A percentile compares a stretch with the other conserved stretches of the same genome.
These are phyloP conservation scores for Coemansia linderi DNA, from an alignment of 371 early-diverging fungal species.

Conservation along the genomic window DNA sequence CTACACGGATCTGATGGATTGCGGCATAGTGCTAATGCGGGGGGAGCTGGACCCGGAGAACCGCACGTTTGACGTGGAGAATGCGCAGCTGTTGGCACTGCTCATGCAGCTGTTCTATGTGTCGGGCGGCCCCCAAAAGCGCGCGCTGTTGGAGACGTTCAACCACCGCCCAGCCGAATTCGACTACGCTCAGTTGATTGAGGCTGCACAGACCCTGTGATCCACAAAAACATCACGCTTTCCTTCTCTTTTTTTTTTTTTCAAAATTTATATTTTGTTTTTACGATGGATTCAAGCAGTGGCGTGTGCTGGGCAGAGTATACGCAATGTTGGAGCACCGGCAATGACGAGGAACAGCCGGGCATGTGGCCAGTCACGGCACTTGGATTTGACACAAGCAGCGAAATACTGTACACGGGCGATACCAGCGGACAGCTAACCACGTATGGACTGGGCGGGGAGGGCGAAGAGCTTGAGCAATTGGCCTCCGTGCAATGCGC, in stretches of 20 bases:
- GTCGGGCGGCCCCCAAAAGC: constrained; percentile 69
- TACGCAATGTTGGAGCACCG: constrained; percentile 33
- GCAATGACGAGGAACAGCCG: neutral
- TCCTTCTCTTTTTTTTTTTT: neutral
- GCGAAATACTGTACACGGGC: constrained; percentile 45
- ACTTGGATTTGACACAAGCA: constrained; percentile 1
- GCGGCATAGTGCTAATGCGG: constrained; percentile 88
- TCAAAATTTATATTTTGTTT: neutral
- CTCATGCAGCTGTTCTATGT: constrained; percentile 88
- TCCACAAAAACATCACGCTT: neutral
- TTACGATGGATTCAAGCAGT: neutral
- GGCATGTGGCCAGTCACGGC: constrained; percentile 10
- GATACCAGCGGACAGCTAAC: constrained; percentile 48
- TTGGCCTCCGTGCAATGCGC: constrained; percentile 37
- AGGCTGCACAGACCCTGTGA: constrained; percentile 63
- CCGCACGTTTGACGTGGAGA: constrained; percentile 63
- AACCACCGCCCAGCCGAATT: constrained; percentile 74
- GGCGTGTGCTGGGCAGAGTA: constrained; percentile 31
- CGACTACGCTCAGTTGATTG: constrained; percentile 74
- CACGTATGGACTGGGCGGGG: constrained; percentile 24
- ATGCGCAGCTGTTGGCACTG: constrained; percentile 82
- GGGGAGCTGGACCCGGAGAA: constrained; percentile 71
- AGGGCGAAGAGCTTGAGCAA: constrained; percentile 22
- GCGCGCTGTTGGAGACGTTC: constrained; percentile 73
- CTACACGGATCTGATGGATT: constrained; percentile 81